These are phyloP conservation scores for Hyphopichia buzzinii DNA, from an alignment of 1,139 yeast genomes.

Conservation along the genomic window DNA sequence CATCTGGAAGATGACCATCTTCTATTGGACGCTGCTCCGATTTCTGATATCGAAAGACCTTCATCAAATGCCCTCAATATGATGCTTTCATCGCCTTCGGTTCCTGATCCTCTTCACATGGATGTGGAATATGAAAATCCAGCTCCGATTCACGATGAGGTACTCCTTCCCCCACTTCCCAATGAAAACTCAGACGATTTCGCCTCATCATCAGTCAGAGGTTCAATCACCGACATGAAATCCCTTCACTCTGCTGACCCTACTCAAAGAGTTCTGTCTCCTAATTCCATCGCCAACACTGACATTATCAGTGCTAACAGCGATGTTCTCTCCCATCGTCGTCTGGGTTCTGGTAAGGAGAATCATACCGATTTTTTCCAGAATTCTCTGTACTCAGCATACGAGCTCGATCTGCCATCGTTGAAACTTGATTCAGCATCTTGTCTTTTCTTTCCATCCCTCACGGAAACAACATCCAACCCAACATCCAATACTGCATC, in stretches of 20 bases:
- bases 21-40: neutral
- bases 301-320: conserved; percentile 5
- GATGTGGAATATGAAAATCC: neutral
- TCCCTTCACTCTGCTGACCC: conserved; percentile 4
- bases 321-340: conserved; percentile 1
- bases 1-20: neutral
- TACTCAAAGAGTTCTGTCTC: neutral
- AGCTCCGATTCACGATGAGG: conserved; percentile 15
- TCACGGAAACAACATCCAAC: conserved; percentile 8
- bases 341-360: neutral
- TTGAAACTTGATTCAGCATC: conserved; percentile 17
- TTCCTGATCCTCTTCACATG: neutral
- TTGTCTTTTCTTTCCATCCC: conserved; percentile 18
- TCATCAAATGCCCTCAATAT: neutral
- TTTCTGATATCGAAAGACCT: conserved; percentile 1
- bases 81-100: neutral
- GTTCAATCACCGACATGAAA: conserved; percentile 5
- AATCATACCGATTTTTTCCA: conserved; percentile 6
- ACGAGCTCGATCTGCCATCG: conserved; percentile 31
- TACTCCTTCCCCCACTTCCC: conserved; percentile 41
- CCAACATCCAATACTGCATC: conserved; percentile 11
- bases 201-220: conserved; percentile 5
- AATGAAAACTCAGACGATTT: conserved; percentile 15
- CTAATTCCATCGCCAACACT: conserved; percentile 2
- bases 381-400: conserved; percentile 13